Conservation (phyloP, 495 filamentous ascomycete genomes). For the Neurospora africana region DNA sequence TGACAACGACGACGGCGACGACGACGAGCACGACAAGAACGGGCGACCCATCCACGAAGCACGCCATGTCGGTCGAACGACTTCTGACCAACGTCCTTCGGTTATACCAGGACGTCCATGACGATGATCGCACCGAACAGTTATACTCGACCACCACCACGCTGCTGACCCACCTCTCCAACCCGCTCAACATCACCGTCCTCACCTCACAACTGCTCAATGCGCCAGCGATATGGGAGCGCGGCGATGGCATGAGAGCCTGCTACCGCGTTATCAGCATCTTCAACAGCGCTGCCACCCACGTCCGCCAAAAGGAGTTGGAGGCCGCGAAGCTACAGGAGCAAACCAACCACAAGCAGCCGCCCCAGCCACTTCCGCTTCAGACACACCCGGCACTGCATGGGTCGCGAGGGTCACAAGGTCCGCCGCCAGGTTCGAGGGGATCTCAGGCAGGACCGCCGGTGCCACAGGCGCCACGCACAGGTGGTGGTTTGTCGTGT, state of each 20-base stretch:
- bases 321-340: slow-evolving; percentile 35
- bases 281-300: slow-evolving; percentile 73
- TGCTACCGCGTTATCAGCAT: slow-evolving; percentile 71
- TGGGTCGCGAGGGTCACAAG: not conserved
- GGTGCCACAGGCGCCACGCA: slow-evolving; percentile 16
- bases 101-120: slow-evolving; percentile 39
- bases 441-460: not conserved
- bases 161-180: slow-evolving; percentile 71
- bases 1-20: not conserved
- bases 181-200: slow-evolving; percentile 82
- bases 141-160: slow-evolving; percentile 73
- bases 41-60: slow-evolving; percentile 4
- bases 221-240: slow-evolving; percentile 73
- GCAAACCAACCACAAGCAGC: slow-evolving; percentile 7
- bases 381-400: not conserved
- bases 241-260: slow-evolving; percentile 54
- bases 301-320: slow-evolving; percentile 45
- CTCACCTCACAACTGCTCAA: slow-evolving; percentile 83
- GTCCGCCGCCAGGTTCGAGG: not conserved
- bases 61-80: slow-evolving; percentile 38
- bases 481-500: slow-evolving; percentile 39
- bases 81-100: slow-evolving; percentile 40
- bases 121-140: slow-evolving; percentile 37
- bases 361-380: not conserved
- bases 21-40: not conserved